A percentile compares a stretch with the other conserved stretches of the same genome.
These are phyloP conservation scores for Saccharomyces hybrid DNA, from an alignment of 1,139 yeast species.

Conservation along the genomic window DNA sequence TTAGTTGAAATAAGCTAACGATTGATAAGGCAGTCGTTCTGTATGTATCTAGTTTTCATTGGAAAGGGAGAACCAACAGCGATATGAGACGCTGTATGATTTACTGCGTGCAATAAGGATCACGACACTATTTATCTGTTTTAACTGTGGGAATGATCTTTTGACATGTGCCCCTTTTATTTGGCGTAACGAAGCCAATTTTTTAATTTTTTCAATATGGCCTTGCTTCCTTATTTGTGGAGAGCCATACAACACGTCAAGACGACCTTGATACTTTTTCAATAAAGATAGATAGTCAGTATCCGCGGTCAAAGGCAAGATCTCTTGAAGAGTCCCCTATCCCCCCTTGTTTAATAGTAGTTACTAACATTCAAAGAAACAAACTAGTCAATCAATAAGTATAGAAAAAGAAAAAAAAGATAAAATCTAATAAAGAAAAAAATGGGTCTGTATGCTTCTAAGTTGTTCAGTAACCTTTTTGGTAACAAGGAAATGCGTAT, in stretches of 20 bases:
- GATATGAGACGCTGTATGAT: not conserved
- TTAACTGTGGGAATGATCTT: not conserved
- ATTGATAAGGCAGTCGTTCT: not conserved
- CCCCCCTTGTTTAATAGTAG: not conserved
- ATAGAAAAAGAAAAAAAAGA: not conserved
- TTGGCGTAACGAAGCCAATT: not conserved
- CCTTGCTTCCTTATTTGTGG: not conserved
- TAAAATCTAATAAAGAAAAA: not conserved
- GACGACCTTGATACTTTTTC: not conserved
- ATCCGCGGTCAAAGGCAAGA: not conserved
- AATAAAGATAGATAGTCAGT: not conserved
- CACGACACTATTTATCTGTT: not conserved
- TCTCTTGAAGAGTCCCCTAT: not conserved
- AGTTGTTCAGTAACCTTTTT: conserved; percentile 18
- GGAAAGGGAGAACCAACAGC: not conserved
- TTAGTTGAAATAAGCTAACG: not conserved
- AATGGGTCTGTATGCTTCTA: conserved; percentile 87
- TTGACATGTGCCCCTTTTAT: not conserved
- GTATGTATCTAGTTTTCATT: not conserved
- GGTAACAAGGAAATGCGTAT: too few species aligned
- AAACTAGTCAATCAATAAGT: not conserved
- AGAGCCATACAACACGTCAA: not conserved
- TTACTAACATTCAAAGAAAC: not conserved
- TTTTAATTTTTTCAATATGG: not conserved
- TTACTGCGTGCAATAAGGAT: too few species aligned